Base-by-base conservation (phyloP, 306 rosid genomes). In the Malus fusca region DNA sequence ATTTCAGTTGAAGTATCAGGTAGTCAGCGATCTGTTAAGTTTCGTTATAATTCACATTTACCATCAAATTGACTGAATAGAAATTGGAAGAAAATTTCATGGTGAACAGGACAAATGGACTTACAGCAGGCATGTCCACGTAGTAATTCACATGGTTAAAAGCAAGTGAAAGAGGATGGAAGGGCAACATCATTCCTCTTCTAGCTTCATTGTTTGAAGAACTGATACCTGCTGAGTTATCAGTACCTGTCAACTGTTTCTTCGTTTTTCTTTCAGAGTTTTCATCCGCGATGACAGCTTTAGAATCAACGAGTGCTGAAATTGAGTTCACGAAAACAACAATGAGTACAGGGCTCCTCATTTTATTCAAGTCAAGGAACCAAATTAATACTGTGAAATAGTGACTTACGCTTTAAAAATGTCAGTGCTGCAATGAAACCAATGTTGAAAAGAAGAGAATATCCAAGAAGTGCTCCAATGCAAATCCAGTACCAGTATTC, bases 401-500 rank as follows among this genome's bases (percentile, higher is more conserved):
- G 40, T 46, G 18, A 31, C 96, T 86, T 85, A 91, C 98, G 90
- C 42, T 78, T 85, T 55, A 91, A 76, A 79, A 61, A 87, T 58
- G 98, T 85, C 46, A 94, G 84, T 18, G 95, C 93, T 40, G 53
- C 26, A 51, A 80, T 70, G 72, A 87, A 90, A 68, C 76, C 56
- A 74, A 86, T 0, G 84, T 88, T 94, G 78, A 88, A 91, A 67
- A 90, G 71, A 60, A 91, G 55, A 56, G 91, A 87, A 86, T 85
- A 94, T 11, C 87, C 98, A 64, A 83, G 46, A 59, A 91, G 86
- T 72, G 96, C 97, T 62, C 84, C 98, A 35, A 94, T 25, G 79
- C 83, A 84, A 69, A 94, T 81, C 98, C 97, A 90, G 69, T 82
- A 94, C 96, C 93, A 88, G 68, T 87, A 77, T 25, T 89, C 88